A percentile compares a stretch with the other conserved stretches of the same genome.
phyloP scores from a whole-genome alignment of 2,329 filamentous ascomycete genomes.

The Spiromastix sp. region DNA sequence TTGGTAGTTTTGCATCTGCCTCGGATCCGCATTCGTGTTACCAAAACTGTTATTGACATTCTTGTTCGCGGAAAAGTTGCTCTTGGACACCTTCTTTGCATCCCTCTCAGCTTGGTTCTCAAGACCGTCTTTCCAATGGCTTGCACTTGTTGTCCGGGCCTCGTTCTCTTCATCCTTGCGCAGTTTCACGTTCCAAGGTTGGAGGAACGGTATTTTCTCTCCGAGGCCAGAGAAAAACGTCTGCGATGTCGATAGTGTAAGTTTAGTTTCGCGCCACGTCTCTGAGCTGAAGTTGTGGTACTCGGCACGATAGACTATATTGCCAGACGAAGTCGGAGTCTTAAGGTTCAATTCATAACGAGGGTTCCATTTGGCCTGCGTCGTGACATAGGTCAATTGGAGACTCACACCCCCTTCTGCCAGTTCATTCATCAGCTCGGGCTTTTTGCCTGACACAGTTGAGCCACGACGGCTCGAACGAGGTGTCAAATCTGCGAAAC shows the following conservation, averaged over 20 bases:
- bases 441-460: conserved; percentile 15
- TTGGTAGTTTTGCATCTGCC: not conserved
- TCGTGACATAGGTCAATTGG: conserved; percentile 50
- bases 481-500: conserved; percentile 18
- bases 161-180: conserved; percentile 19
- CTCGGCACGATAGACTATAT: conserved; percentile 51
- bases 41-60: no score
- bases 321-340: conserved; percentile 42
- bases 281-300: conserved; percentile 54
- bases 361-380: conserved; percentile 48
- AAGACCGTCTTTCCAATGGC: conserved; percentile 10
- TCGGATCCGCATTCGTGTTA: not conserved
- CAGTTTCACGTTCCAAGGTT: conserved; percentile 48
- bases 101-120: conserved; percentile 9
- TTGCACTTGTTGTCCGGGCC: conserved; percentile 12
- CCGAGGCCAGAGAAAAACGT: conserved; percentile 47
- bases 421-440: conserved; percentile 7
- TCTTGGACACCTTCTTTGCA: conserved; percentile 2
- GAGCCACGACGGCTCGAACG: conserved; percentile 18
- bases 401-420: conserved; percentile 21
- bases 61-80: no score
- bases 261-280: conserved; percentile 50
- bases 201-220: conserved; percentile 45
- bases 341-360: conserved; percentile 54
- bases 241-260: conserved; percentile 55